Conservation (phyloP, 139 green algal species). For the Chloropicon primus region DNA sequence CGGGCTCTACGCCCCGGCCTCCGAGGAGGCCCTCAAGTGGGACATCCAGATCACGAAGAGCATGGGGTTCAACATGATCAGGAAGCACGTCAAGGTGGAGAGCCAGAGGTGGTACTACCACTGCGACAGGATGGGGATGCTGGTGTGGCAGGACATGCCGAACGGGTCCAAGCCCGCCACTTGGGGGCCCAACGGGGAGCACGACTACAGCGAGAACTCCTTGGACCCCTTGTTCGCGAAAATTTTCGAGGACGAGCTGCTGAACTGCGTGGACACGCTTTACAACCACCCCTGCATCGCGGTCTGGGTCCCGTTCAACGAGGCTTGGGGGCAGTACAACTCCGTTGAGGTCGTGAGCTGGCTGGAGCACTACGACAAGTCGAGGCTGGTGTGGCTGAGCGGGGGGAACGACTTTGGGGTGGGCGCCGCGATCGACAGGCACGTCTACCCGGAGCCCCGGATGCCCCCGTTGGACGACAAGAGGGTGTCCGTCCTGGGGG, state of each 20-base stretch:
- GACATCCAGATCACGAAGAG: not conserved
- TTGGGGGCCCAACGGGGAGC: not conserved
- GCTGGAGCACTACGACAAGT: not conserved
- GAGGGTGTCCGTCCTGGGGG: not conserved
- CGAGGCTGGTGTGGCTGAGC: not conserved
- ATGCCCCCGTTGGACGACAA: not conserved
- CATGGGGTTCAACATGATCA: not conserved
- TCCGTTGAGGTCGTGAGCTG: not conserved
- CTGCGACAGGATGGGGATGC: not conserved
- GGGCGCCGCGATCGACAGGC: not conserved
- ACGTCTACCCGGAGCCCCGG: not conserved
- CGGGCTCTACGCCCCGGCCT: not conserved
- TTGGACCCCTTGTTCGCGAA: not conserved
- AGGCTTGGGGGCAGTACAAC: not conserved
- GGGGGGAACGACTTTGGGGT: not conserved
- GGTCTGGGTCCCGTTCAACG: not conserved
- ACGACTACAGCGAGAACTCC: not conserved
- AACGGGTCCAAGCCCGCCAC: not conserved
- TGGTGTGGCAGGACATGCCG: not conserved
- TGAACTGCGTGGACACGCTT: not conserved
- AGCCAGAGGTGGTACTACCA: not conserved
- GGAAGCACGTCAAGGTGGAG: not conserved
- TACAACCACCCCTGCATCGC: not conserved
- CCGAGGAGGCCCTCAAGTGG: not conserved
- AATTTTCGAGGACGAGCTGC: not conserved